Percentiles rank a stretch among this genome's conserved stretches.
These are phyloP conservation scores for Xylaria sp. DNA, from an alignment of 2,329 filamentous ascomycete species.

Conservation along the genomic window DNA sequence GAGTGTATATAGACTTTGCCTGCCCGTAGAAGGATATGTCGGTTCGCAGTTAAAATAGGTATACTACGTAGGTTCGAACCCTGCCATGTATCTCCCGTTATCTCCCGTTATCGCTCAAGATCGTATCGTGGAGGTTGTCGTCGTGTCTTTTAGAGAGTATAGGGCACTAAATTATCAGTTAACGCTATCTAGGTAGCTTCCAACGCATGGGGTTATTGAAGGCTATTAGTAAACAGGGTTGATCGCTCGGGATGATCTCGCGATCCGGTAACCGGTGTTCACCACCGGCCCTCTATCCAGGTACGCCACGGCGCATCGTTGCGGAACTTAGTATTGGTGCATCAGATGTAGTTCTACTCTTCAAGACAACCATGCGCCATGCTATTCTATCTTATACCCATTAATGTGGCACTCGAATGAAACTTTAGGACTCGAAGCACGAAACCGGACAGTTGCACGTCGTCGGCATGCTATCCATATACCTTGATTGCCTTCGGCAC, in stretches of 20 bases:
- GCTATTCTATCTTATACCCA: background rate
- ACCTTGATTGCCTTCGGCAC: background rate
- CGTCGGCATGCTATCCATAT: background rate
- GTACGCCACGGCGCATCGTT: background rate
- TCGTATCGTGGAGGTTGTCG: too few species aligned
- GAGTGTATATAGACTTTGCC: background rate
- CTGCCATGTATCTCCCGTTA: too few species aligned
- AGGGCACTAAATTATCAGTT: background rate
- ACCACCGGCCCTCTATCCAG: background rate
- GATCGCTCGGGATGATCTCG: background rate
- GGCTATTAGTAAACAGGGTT: background rate
- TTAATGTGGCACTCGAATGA: background rate
- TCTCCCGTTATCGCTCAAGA: too few species aligned
- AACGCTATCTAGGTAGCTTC: background rate
- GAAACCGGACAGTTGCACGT: background rate
- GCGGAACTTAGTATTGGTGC: background rate
- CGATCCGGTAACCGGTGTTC: background rate
- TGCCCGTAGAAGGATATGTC: too few species aligned
- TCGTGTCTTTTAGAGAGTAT: background rate
- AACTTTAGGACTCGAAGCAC: too few species aligned
- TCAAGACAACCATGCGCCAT: background rate
- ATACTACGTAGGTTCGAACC: too few species aligned
- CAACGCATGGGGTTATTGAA: background rate
- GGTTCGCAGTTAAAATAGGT: too few species aligned
- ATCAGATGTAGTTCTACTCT: background rate